Conservation (phyloP, 2,329 filamentous ascomycete species). For the Epichloe hybrida region DNA sequence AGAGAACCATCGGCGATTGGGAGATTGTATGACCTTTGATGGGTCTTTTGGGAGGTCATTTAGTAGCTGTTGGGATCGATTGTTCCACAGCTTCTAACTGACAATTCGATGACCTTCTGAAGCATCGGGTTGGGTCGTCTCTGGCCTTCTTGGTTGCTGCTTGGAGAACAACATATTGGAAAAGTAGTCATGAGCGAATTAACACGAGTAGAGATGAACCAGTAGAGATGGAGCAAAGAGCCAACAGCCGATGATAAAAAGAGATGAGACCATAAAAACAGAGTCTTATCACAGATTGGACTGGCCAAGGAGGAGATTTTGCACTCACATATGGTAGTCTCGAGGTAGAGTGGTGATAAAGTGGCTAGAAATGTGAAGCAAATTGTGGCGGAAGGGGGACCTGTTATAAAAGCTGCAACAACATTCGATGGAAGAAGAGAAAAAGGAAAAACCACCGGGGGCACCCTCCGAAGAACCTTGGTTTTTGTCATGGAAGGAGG, state of each 20-base stretch:
- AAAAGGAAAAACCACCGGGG: not conserved
- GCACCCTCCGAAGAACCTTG: not conserved
- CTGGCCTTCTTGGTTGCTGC: constrained; percentile 6
- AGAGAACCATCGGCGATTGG: constrained; percentile 10
- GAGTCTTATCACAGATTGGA: not conserved
- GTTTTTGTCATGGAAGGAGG: not conserved
- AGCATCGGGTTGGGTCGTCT: constrained; percentile 4
- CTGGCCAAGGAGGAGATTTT: not conserved
- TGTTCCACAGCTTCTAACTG: constrained; percentile 17
- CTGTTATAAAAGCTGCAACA: not conserved
- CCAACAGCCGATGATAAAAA: constrained; percentile 1
- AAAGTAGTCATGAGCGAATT: constrained; percentile 6
- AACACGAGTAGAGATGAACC: constrained; percentile 3
- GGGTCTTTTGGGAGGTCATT: constrained; percentile 1
- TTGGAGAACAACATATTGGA: constrained; percentile 12
- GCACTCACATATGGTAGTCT: not conserved
- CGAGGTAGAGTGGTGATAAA: not conserved
- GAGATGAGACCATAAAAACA: not conserved
- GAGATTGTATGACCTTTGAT: not conserved
- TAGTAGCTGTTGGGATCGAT: constrained; percentile 8
- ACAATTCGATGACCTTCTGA: constrained; percentile 5
- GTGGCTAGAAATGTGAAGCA: not conserved
- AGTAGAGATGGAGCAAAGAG: constrained; percentile 3
- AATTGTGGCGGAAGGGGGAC: not conserved
- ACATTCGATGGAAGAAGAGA: not conserved